A percentile compares a stretch with the other conserved stretches of the same genome.
Evolutionary conservation across 768 basidiomycete genomes (phyloP).

Genomic region (Mycena venus): DNA sequence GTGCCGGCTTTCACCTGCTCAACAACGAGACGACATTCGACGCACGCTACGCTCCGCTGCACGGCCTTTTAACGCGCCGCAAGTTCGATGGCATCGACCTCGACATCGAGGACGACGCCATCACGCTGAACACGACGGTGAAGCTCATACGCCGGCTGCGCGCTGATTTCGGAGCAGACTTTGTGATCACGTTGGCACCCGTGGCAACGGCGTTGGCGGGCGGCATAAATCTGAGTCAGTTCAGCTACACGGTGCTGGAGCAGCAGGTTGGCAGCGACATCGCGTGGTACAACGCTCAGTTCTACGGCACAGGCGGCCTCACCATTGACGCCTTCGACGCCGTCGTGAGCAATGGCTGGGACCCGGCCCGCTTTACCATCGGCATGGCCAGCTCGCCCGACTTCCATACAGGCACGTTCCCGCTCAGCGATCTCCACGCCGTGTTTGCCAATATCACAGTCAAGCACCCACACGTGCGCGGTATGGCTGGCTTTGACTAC

Average conservation of each 20-base stretch:
- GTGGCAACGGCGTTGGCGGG: not conserved
- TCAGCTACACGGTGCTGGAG: not conserved
- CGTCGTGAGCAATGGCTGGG: not conserved
- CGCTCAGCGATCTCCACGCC: constrained; percentile 1
- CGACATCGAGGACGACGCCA: not conserved
- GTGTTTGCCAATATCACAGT: not conserved
- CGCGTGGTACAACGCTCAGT: not conserved
- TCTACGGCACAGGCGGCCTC: not conserved
- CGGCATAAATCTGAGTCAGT: not conserved
- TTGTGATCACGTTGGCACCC: not conserved
- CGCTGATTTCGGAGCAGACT: not conserved
- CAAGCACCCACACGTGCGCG: not conserved
- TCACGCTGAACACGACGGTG: not conserved
- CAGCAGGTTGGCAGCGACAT: not conserved
- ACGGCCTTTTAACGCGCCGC: not conserved
- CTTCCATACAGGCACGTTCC: not conserved
- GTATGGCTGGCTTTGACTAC: constrained; percentile 1
- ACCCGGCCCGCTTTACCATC: not conserved
- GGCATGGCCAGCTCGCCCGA: constrained; percentile 1
- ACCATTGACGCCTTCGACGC: not conserved
- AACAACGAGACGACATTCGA: not conserved
- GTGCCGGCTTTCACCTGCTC: not conserved
- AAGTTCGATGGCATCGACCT: not conserved
- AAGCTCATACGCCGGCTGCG: not conserved
- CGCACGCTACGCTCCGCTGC: not conserved